phyloP scores from a whole-genome alignment of 176 grass and related monocot species.

The Oryza coarctata region DNA sequence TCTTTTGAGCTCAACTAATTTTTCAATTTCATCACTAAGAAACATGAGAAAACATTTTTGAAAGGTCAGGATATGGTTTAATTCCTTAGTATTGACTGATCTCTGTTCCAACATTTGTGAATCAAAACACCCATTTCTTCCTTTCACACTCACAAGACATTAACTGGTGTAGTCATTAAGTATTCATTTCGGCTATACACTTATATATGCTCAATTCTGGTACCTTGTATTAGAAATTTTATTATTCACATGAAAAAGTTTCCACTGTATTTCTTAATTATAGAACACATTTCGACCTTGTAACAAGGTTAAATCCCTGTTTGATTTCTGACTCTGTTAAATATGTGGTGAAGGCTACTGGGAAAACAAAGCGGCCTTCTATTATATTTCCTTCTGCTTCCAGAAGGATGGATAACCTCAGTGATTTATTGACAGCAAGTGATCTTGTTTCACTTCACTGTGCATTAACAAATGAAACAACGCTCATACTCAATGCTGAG shows the following conservation, averaged over 20 bases:
- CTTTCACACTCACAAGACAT: neutral
- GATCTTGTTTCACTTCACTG: constrained; percentile 96
- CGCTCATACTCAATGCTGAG: constrained; percentile 77
- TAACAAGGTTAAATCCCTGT: neutral
- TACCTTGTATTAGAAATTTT: constrained; percentile 2
- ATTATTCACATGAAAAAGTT: neutral
- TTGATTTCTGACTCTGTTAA: constrained; percentile 21
- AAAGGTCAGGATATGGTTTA: neutral
- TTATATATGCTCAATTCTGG: neutral
- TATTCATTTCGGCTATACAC: neutral
- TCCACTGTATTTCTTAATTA: neutral
- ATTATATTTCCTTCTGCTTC: constrained; percentile 80
- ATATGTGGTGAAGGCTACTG: constrained; percentile 48
- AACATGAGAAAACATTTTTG: neutral
- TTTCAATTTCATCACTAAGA: neutral
- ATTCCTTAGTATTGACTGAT: constrained; percentile 4
- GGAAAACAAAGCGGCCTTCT: constrained; percentile 64
- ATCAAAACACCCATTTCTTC: neutral
- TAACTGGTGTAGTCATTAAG: neutral
- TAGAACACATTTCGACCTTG: neutral
- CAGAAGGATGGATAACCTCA: constrained; percentile 96
- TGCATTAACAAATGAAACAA: constrained; percentile 68
- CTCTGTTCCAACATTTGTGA: neutral
- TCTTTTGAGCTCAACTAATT: neutral
- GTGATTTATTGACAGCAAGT: constrained; percentile 89